phyloP scores from a whole-genome alignment of 2,329 filamentous ascomycete genomes.

The Bipolaris bicolor region DNA sequence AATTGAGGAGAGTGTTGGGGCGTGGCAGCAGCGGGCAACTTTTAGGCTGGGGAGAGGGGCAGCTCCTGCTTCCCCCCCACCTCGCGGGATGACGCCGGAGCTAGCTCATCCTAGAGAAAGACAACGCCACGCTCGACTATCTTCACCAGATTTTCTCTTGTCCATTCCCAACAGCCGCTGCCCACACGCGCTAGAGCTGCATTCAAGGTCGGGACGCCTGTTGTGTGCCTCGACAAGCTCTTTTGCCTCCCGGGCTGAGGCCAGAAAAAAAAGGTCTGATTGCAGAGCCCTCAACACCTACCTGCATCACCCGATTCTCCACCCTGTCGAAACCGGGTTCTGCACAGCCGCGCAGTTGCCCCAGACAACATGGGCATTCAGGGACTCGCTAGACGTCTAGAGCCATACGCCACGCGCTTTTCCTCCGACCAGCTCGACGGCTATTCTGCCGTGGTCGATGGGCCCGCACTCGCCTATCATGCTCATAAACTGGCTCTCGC shows the following conservation, averaged over 20 bases:
- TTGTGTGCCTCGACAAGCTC: not conserved
- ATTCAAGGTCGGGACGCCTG: constrained; percentile 3
- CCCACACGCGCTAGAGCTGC: constrained; percentile 9
- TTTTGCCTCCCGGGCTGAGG: not conserved
- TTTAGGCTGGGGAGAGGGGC: constrained; percentile 39
- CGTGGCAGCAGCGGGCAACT: constrained; percentile 29
- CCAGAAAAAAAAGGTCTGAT: not conserved
- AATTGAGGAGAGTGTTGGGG: constrained; percentile 20
- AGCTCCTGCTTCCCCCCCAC: constrained; percentile 28
- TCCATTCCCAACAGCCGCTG: constrained; percentile 16
- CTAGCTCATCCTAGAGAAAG: constrained; percentile 24
- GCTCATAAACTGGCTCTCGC: constrained; percentile 61
- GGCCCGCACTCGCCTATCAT: constrained; percentile 78
- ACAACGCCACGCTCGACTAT: constrained; percentile 16
- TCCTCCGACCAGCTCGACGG: constrained; percentile 30
- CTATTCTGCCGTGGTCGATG: constrained; percentile 66
- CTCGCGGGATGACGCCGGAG: constrained; percentile 38
- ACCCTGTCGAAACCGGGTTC: not conserved
- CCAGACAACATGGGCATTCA: constrained; percentile 42
- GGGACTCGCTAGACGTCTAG: constrained; percentile 39
- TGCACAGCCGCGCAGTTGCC: not conserved
- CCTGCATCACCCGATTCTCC: not conserved
- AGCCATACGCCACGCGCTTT: constrained; percentile 39
- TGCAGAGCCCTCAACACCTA: constrained; percentile 5
- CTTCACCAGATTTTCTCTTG: constrained; percentile 15